Evolutionary conservation across 2,329 filamentous ascomycete species (phyloP).

Genomic region (Arthroderma sp.): DNA sequence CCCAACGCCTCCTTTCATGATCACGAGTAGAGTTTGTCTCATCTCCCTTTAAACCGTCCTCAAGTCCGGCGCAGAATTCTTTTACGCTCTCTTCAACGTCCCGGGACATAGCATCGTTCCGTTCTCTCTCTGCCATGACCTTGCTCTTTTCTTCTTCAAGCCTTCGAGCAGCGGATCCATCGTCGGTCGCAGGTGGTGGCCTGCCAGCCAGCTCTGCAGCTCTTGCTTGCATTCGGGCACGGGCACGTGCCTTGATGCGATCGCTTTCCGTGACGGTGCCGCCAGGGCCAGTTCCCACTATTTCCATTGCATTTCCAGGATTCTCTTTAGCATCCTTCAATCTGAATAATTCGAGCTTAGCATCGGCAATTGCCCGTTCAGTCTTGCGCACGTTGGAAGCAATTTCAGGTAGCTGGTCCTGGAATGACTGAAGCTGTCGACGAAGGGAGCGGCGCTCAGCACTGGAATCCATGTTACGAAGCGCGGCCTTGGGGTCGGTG

Average conservation of each 20-base stretch:
- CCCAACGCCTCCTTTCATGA: slow-evolving; percentile 87
- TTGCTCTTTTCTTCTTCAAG: slow-evolving; percentile 78
- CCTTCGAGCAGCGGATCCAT: slow-evolving; percentile 65
- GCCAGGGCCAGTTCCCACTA: slow-evolving; percentile 86
- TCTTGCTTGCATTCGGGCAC: slow-evolving; percentile 97
- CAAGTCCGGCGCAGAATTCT: slow-evolving; percentile 72
- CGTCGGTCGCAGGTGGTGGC: slow-evolving; percentile 52
- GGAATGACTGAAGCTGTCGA: slow-evolving; percentile 75
- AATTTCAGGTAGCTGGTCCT: slow-evolving; percentile 79
- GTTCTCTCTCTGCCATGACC: slow-evolving; percentile 72
- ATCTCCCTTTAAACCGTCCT: slow-evolving; percentile 76
- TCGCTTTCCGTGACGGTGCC: slow-evolving; percentile 86
- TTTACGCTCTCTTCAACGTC: slow-evolving; percentile 94
- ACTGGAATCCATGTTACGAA: slow-evolving; percentile 63
- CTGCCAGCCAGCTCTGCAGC: slow-evolving; percentile 84
- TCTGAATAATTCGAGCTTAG: slow-evolving; percentile 82
- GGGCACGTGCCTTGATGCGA: slow-evolving; percentile 83
- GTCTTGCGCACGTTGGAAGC: slow-evolving; percentile 84
- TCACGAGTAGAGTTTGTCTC: slow-evolving; percentile 62
- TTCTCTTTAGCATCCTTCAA: slow-evolving; percentile 86
- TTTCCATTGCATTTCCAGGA: slow-evolving; percentile 62
- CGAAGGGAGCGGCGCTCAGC: slow-evolving; percentile 77
- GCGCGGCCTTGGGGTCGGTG: slow-evolving; percentile 63
- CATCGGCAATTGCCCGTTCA: slow-evolving; percentile 85
- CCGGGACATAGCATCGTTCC: slow-evolving; percentile 89